phyloP scores from a whole-genome alignment of 108 stramenopile species.

The Bacterosira constricta region DNA sequence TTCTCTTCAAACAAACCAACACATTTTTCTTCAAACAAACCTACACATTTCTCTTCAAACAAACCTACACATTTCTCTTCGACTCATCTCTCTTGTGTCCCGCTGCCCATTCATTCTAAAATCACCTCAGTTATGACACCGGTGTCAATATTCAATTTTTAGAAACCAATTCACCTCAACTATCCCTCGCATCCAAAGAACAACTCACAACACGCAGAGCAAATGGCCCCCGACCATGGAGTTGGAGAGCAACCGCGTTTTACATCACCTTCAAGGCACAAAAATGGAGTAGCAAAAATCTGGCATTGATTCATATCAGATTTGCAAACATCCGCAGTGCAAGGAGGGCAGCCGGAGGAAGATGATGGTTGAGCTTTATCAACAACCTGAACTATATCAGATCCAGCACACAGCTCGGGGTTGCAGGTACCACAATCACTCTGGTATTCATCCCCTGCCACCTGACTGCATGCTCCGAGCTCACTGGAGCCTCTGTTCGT shows the following conservation, averaged over 20 bases:
- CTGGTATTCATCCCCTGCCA: constrained; percentile 57
- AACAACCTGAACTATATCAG: neutral
- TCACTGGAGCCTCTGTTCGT: constrained; percentile 45
- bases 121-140: no score
- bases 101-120: no score
- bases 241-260: constrained; percentile 61
- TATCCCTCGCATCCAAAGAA: constrained; percentile 19
- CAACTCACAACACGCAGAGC: constrained; percentile 66
- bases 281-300: constrained; percentile 51
- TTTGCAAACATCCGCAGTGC: constrained; percentile 53
- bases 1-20: no score
- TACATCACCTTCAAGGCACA: constrained; percentile 64
- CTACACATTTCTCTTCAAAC: no score
- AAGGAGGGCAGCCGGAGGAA: constrained; percentile 46
- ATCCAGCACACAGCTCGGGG: constrained; percentile 39
- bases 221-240: constrained; percentile 52
- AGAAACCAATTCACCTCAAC: neutral
- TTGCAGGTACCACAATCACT: constrained; percentile 61
- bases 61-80: no score
- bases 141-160: no score
- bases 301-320: constrained; percentile 72
- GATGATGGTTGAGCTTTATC: neutral
- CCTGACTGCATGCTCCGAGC: constrained; percentile 64
- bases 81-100: no score
- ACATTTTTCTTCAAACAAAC: no score